Percentiles rank a stretch among this genome's conserved stretches.
Conservation (phyloP, 2,329 filamentous ascomycete genomes). For the Fusarium liriodendri region DNA sequence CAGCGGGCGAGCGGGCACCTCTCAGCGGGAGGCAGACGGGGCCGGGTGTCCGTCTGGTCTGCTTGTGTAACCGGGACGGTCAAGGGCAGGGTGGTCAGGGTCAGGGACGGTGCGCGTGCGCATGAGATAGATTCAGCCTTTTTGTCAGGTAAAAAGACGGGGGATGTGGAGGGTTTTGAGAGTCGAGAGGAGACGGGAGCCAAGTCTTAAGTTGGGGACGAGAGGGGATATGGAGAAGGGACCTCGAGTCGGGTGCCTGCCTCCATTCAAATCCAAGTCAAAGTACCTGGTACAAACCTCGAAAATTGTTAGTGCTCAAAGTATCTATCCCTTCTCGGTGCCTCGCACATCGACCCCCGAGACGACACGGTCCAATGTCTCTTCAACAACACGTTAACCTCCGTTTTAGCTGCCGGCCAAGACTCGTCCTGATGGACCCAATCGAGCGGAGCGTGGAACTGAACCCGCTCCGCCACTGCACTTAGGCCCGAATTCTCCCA, state of each 20-base stretch:
- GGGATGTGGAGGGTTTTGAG: conserved; percentile 24
- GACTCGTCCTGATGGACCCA: conserved; percentile 27
- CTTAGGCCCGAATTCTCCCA: conserved; percentile 35
- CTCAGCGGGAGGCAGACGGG: conserved; percentile 8
- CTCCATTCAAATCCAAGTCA: background rate
- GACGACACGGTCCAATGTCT: conserved; percentile 12
- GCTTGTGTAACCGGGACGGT: background rate
- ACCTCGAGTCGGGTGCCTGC: background rate
- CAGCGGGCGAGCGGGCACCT: conserved; percentile 20
- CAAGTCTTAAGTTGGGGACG: conserved; percentile 1
- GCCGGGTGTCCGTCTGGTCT: background rate
- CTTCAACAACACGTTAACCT: conserved; percentile 16
- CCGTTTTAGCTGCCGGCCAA: conserved; percentile 19
- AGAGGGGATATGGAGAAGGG: conserved; percentile 15
- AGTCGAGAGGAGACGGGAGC: conserved; percentile 6
- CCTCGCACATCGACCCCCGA: conserved; percentile 34
- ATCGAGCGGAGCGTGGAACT: conserved; percentile 26
- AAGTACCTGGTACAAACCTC: background rate
- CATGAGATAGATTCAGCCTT: conserved; percentile 1
- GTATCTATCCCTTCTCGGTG: conserved; percentile 17
- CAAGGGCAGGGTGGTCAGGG: background rate
- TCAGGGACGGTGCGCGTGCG: background rate
- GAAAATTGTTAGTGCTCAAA: conserved; percentile 25
- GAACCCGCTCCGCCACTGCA: conserved; percentile 25
- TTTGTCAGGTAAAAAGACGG: background rate